Percentiles rank a stretch among this genome's conserved stretches.
These are phyloP conservation scores for Leccinum aurantiacum DNA, from an alignment of 768 basidiomycete genomes.

Conservation along the genomic window DNA sequence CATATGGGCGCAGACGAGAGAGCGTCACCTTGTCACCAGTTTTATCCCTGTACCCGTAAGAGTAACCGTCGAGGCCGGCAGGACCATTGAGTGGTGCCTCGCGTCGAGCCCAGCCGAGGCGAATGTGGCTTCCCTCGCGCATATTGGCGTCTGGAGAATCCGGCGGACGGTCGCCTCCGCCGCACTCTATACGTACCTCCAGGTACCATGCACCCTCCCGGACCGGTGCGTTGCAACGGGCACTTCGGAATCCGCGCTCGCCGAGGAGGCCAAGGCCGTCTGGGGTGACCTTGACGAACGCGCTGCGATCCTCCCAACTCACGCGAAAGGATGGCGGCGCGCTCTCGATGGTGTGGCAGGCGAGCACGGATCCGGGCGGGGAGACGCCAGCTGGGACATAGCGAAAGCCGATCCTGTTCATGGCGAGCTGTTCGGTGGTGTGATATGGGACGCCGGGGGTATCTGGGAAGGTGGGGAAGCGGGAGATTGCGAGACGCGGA, in stretches of 20 bases:
- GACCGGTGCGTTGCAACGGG: constrained; percentile 85
- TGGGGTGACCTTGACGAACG: constrained; percentile 74
- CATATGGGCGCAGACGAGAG: constrained; percentile 80
- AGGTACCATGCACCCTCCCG: constrained; percentile 92
- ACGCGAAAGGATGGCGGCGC: constrained; percentile 68
- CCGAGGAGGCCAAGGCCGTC: constrained; percentile 78
- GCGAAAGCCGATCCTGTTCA: constrained; percentile 77
- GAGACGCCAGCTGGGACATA: constrained; percentile 80
- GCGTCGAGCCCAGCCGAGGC: constrained; percentile 88
- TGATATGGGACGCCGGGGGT: constrained; percentile 52
- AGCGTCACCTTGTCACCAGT: constrained; percentile 89
- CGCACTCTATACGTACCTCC: constrained; percentile 79
- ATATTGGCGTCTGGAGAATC: constrained; percentile 44
- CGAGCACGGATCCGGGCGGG: constrained; percentile 51
- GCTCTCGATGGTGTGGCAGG: constrained; percentile 82
- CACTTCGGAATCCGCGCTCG: constrained; percentile 88
- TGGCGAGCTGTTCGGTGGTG: constrained; percentile 68
- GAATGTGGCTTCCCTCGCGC: constrained; percentile 75
- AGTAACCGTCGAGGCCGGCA: constrained; percentile 90
- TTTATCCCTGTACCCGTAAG: constrained; percentile 89
- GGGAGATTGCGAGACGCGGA: constrained; percentile 70
- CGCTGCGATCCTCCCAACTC: constrained; percentile 89
- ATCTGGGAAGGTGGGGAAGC: constrained; percentile 68
- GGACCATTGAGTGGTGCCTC: constrained; percentile 95
- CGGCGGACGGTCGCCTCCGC: constrained; percentile 58